These are phyloP conservation scores for Chrysophaeum taylorii DNA, from an alignment of 352 stramenopile species.

Conservation along the genomic window DNA sequence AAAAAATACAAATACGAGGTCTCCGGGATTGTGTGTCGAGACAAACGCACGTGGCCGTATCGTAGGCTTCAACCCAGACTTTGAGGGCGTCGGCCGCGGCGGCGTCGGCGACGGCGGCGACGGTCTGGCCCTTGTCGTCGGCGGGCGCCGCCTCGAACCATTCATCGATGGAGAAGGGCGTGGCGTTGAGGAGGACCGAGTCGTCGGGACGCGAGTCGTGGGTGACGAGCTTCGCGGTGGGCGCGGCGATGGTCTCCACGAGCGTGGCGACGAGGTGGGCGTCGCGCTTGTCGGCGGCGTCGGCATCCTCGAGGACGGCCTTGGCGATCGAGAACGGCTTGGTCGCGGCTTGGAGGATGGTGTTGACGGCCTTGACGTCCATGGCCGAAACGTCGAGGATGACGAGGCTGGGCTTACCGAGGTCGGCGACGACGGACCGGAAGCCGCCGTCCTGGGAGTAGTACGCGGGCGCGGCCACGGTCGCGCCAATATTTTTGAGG, in stretches of 20 bases:
- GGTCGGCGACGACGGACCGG: neutral
- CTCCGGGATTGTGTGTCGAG: too few species aligned
- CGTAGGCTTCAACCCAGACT: neutral
- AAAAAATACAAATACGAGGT: too few species aligned
- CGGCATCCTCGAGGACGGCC: neutral
- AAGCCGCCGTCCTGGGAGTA: neutral
- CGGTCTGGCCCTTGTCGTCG: neutral
- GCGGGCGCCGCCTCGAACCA: neutral
- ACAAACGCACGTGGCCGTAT: neutral
- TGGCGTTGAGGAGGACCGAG: too few species aligned
- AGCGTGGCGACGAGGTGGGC: neutral
- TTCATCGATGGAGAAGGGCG: too few species aligned
- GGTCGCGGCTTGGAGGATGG: neutral
- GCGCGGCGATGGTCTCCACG: neutral
- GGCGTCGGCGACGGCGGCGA: neutral
- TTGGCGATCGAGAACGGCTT: neutral
- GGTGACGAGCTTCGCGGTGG: neutral
- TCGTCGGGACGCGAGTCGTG: neutral
- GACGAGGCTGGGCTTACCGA: neutral
- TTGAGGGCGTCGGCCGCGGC: too few species aligned
- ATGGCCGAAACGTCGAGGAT: neutral
- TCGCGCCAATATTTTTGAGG: constrained; percentile 8
- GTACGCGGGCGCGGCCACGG: neutral
- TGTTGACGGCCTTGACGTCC: neutral
- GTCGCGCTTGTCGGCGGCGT: neutral